Conservation (phyloP, 2,329 filamentous ascomycete genomes). For the Exutisphaerella laricina region DNA sequence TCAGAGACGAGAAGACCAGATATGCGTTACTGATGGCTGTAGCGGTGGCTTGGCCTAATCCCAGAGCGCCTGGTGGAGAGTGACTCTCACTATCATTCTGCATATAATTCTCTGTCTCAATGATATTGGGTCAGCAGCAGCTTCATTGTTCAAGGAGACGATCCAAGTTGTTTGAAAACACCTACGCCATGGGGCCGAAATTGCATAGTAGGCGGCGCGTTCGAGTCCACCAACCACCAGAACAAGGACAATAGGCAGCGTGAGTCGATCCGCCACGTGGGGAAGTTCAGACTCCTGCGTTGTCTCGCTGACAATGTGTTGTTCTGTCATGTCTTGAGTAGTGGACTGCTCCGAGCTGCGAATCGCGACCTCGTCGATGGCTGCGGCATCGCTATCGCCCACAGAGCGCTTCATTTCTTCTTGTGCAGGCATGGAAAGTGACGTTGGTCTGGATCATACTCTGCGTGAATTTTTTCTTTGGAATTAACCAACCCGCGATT, state of each 20-base stretch:
- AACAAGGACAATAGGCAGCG: slow-evolving; percentile 7
- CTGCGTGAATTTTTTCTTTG: not conserved
- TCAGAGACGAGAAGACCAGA: slow-evolving; percentile 10
- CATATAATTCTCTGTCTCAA: slow-evolving; percentile 14
- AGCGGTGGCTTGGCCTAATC: slow-evolving; percentile 12
- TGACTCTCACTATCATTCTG: slow-evolving; percentile 4
- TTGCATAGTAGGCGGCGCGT: slow-evolving; percentile 9
- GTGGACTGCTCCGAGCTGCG: not conserved
- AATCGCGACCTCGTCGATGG: not conserved
- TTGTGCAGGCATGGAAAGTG: not conserved
- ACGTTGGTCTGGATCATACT: not conserved
- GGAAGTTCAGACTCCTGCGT: slow-evolving; percentile 34
- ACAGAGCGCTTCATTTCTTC: not conserved
- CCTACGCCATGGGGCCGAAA: slow-evolving; percentile 13
- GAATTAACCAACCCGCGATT: not conserved
- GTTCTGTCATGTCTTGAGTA: not conserved
- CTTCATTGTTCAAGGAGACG: no score
- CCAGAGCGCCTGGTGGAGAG: slow-evolving; percentile 8
- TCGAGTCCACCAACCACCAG: slow-evolving; percentile 10
- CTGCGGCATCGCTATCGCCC: not conserved
- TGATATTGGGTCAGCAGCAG: no score
- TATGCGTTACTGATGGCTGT: slow-evolving; percentile 12
- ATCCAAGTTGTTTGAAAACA: no score
- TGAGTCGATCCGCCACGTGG: slow-evolving; percentile 37
- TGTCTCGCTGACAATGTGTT: not conserved